phyloP scores from a whole-genome alignment of 371 early-diverging fungal genomes.

The Choanephora cucurbitarum region DNA sequence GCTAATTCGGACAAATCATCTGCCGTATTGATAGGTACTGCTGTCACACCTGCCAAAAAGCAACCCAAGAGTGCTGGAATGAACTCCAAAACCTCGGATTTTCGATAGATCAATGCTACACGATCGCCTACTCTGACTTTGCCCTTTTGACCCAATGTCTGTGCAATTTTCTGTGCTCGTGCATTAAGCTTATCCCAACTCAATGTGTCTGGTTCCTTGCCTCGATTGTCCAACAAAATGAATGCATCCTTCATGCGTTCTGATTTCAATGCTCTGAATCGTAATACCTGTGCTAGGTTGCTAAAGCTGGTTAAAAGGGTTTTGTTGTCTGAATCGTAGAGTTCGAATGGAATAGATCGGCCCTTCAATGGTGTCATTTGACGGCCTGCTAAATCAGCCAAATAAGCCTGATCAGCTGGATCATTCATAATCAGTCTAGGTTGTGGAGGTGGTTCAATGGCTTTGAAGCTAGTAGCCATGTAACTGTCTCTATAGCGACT shows the following conservation, averaged over 20 bases:
- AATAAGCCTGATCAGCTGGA: constrained; percentile 29
- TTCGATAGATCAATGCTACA: constrained; percentile 80
- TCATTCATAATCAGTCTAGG: constrained; percentile 30
- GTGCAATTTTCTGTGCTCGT: constrained; percentile 70
- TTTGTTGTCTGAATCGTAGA: constrained; percentile 30
- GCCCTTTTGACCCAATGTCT: constrained; percentile 60
- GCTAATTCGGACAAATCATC: constrained; percentile 80
- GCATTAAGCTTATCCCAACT: constrained; percentile 78
- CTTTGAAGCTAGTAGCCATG: constrained; percentile 48
- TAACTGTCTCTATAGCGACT: constrained; percentile 44
- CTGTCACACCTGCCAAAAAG: constrained; percentile 79
- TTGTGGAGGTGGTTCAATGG: constrained; percentile 47
- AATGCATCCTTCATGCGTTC: constrained; percentile 56
- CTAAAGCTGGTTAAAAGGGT: constrained; percentile 43
- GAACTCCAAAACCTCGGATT: constrained; percentile 79
- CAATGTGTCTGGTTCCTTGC: constrained; percentile 63
- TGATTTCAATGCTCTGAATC: constrained; percentile 56
- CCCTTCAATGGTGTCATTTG: constrained; percentile 35
- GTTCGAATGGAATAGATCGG: constrained; percentile 13
- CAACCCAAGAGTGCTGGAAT: constrained; percentile 78
- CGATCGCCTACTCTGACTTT: constrained; percentile 63
- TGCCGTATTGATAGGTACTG: constrained; percentile 81
- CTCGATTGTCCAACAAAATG: constrained; percentile 73
- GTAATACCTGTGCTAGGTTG: constrained; percentile 59
- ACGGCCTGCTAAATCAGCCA: constrained; percentile 44